Base-by-base conservation (phyloP, 2,329 filamentous ascomycete species). In the Diaporthe sp. region DNA sequence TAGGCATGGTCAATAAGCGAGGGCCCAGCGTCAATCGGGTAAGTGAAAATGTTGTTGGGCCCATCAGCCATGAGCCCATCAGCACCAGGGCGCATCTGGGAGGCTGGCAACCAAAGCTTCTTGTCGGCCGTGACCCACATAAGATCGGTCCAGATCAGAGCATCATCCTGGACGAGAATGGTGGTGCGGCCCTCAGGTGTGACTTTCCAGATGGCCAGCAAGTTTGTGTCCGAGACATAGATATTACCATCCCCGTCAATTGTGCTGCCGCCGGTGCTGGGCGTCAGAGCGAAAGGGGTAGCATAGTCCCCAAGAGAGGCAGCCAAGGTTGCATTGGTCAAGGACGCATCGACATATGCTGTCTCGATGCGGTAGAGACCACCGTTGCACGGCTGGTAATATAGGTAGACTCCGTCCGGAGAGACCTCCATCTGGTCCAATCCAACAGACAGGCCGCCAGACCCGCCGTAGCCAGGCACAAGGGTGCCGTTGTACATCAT, bases 391-490 rank as follows among this genome's bases (percentile, higher is more conserved):
- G 84, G 82, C 73, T 85, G 83, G 73, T 83, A 85, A 77, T 85
- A 85, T 55, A 82, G 79, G 49, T 79, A 84, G 28, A 80, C 77
- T 3, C 81, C 82, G 59, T 84, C 81, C 1, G 84, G 83, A 0
- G 82, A 84, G 8, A 85, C 82, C 77, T 85, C 84, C n/a, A 83
- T 80, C 72, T 85, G 83, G 74, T 85, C 83, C 28, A 67, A 25
- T 1, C 82, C 80, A 34, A 81, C 80, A 65, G 61, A 80, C 79
- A 71, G 8, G 49, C 49, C 25, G 2, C 34, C 49, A 2, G 49
- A 55, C 2, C 25, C 10, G 9, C 67, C 67, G 19, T 71, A 71
- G 22, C 49, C 53, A 5, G 67, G 67, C 8, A 57, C 67, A 28
- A 71, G 49, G 4, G 67, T 71, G 7, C 67, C 67, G 15, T 71